Evolutionary conservation across 768 basidiomycete genomes (phyloP), one percentile per base, ranked within the genome.

Genomic region (Tylopilus plumbeoviolaceoides): DNA sequence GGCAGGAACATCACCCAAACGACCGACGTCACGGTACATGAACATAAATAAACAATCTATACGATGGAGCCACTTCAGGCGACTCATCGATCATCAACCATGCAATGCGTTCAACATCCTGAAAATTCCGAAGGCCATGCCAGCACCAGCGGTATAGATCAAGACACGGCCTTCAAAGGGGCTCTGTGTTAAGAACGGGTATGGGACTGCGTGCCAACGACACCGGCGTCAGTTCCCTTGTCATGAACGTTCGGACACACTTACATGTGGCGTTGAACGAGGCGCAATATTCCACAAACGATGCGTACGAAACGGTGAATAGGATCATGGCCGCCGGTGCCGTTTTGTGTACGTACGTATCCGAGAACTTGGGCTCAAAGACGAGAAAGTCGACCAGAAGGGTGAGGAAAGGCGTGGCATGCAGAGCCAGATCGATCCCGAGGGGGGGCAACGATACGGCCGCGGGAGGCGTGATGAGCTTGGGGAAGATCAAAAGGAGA

Each of bases 161-260:
- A 64, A 68, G 11, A 84, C 55, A 11, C 89, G 78, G 27, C 74
- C 68, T 7, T 61, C 58, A 20, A 83, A 70, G 0, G 80, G 70
- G 61, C 78, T 84, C 20, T 83, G 57, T 0, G 82, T 88, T 53
- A 93, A 72, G 72, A 93, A 92, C 0, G 91, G 91, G 68, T 93
- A 92, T 25, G 90, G 88, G 72, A 91, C 87, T 87, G 53, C 20
- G 12, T 12, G 21, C 20, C 44, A 15, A 30, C 11, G 25, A 48
- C 5, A 20, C 18, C 12, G 11, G 39, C n/a, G 27, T 48, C 27
- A 40, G 38, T 20, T 14, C 30, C 30, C 8, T 5, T 9, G 8
- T 9, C n/a, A 7, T 10, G 38, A n/a, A 38, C 38, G 9, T 18
- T 8, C 4, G 1, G 18, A 11, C 12, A 15, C 14, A 77, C 82